Evolutionary conservation across 352 stramenopile genomes (phyloP), one percentile per base, ranked within the genome.

Genomic region (Thalassiosira exigua): DNA sequence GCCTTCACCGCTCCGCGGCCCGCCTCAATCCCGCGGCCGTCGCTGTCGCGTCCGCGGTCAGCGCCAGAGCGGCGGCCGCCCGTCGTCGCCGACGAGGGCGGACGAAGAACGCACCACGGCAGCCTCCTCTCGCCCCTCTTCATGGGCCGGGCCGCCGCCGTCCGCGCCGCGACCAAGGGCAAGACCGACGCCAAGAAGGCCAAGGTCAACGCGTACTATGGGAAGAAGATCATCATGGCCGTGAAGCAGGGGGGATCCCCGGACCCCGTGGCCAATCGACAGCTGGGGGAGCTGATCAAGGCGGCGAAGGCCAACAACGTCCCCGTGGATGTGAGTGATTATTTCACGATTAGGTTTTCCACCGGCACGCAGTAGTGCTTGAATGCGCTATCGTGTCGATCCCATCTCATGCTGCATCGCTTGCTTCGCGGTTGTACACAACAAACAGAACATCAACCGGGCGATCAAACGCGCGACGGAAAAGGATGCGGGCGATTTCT

Each of bases 181-280:
- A 93, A 92, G 59, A 90, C 86, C 9, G 86, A 93, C 72, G 65
- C 75, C 1, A 87, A 86, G 54, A 94, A 93, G 66, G 85, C 89
- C 4, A 94, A 94, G 60, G 81, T 76, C 0, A 92, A 95, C 70
- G 90, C 75, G 7, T 61, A 87, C 11, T 93, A 90, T 71, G 92
- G 92, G 50, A 95, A 95, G 81, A 94, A 91, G 68, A 93, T 96
- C 39, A 93, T 95, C 33, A 94, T 95, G 89, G 91, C 91, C 21
- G 90, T 96, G 29, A 95, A 95, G 73, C 77, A 87, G 32, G 88
- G 88, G 39, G 90, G 90, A 1, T 85, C 79, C 11, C 42, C 69
- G 7, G 87, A 90, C 79, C 86, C 87, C 5, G 82, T 91, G 2
- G 82, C 81, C 0, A 95, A 95, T 73, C 74, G 84, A 19, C 57